Base-by-base conservation (phyloP, 75 land plant species). In the Pinus albicaulis region DNA sequence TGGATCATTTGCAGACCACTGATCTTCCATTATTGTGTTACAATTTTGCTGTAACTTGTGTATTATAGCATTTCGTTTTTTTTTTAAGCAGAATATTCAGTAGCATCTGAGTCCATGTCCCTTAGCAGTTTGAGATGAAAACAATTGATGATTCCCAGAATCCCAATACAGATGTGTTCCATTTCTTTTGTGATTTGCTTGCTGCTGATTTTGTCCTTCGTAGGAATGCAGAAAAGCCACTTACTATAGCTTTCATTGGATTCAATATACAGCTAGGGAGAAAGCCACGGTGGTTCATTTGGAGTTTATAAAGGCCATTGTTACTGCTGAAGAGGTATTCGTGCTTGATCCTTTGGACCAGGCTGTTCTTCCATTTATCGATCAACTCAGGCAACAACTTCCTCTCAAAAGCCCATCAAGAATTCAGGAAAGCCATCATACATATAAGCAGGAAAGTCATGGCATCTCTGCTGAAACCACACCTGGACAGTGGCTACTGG, bases 211-310 rank as follows among this genome's bases (percentile, higher is more conserved):
- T 19, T 34, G 41, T 17, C 20, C 23, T 68, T 68, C n/a, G 41
- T 68, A 41, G 41, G 53, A 41, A 41, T 38, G 41, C 52, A 68
- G 8, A 23, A 68, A 44, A 16, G 38, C 24, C n/a, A 22, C 22
- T 68, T 68, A 68, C 24, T 68, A 22, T 68, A 20, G 60, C 69
- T 28, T 73, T 53, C 68, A 73, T 73, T 41, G 71, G 48, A 41
- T 68, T 68, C 71, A 38, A 68, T 68, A 61, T 81, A 65, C 92
- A 98, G 99, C 98, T 23, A 91, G 99, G 76, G 99, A 98, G 70
- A 95, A 84, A 73, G 99, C 99, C 26, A 92, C 92, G 87, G 91
- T 98, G 73, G 92, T 98, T 31, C 92, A 98, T 82, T 79, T 98
- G 71, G 99, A 98, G 72, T 95, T 91, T 73, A 88, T 98, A 59